Evolutionary conservation across 768 basidiomycete species (phyloP), one percentile per base, ranked within the genome.

Genomic region (Trametes punicea): DNA sequence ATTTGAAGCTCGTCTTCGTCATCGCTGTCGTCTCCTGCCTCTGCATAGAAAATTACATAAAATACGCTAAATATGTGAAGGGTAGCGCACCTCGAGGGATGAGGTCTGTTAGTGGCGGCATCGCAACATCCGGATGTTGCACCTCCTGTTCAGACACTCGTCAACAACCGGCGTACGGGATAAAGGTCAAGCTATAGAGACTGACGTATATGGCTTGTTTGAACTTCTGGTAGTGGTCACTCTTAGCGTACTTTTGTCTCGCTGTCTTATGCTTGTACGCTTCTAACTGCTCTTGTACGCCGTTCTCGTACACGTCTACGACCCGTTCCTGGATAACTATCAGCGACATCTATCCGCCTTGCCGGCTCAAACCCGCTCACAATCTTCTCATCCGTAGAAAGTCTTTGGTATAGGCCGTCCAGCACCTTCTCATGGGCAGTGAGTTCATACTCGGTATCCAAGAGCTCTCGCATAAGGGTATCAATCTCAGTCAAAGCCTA

Each of bases 1-100:
- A 96, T 75, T 70, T 93, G 88, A 29, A 98, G 71, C 11, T 97
- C 95, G 49, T 93, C 90, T 29, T 95, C 94, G 48, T 85, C 85
- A 55, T 90, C 90, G 51, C 87, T 90, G 27, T 80, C 84, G 59
- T 93, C 91, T 9, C 83, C 90, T 38, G 81, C 77, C 80, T 93
- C 93, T 93, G 68, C n/a, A 51, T 13, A 42, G 2, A 21, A 21
- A n/a, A n/a, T n/a, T n/a, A 36, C 15, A n/a, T 1, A 36, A 10
- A 15, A n/a, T 16, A 4, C 34, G 6, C 39, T 26, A 27, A 15
- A 4, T 15, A 31, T 1, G 16, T n/a, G 7, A 40, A 15, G 42
- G 33, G 36, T n/a, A 10, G 50, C 71, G 21, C 57, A 87, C 91
- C 92, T 75, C 75, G 80, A 4, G 82, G 78, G 25, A 94, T 81